Evolutionary conservation across 768 basidiomycete genomes (phyloP).

Genomic region (Lactarius akahatsu): DNA sequence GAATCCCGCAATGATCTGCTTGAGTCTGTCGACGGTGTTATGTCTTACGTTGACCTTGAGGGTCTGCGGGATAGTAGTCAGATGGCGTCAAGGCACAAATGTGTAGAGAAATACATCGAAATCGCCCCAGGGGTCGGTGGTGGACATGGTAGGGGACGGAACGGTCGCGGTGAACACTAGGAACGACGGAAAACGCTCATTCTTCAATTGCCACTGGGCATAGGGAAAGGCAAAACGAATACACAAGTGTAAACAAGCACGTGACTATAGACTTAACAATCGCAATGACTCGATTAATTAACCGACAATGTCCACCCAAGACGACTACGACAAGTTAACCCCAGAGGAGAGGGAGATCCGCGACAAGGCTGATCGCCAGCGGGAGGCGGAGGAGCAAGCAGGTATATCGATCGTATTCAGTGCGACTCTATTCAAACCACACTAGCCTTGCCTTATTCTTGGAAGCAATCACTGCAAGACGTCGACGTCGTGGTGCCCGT

Average conservation of each 20-base stretch:
- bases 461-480: slow-evolving; percentile 88
- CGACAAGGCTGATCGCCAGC: slow-evolving; percentile 65
- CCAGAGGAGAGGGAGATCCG: slow-evolving; percentile 71
- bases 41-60: slow-evolving; percentile 67
- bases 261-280: slow-evolving; percentile 13
- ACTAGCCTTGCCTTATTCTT: slow-evolving; percentile 83
- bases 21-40: slow-evolving; percentile 84
- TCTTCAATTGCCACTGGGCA: slow-evolving; percentile 2
- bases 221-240: slow-evolving; percentile 21
- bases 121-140: slow-evolving; percentile 62
- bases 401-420: slow-evolving; percentile 49
- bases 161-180: slow-evolving; percentile 1
- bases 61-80: slow-evolving; percentile 43
- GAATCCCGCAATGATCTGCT: slow-evolving; percentile 73
- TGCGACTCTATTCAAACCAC: slow-evolving; percentile 26
- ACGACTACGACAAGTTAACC: slow-evolving; percentile 73
- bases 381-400: slow-evolving; percentile 80
- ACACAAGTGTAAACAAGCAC: slow-evolving; percentile 40
- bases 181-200: background rate
- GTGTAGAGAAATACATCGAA: slow-evolving; percentile 57
- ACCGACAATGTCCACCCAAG: slow-evolving; percentile 31
- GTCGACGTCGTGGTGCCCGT: slow-evolving; percentile 83
- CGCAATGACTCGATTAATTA: background rate
- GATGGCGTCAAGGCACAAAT: slow-evolving; percentile 17
- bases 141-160: slow-evolving; percentile 49